Base-by-base conservation (phyloP, 805 yeast species). In the Lachancea sp. region DNA sequence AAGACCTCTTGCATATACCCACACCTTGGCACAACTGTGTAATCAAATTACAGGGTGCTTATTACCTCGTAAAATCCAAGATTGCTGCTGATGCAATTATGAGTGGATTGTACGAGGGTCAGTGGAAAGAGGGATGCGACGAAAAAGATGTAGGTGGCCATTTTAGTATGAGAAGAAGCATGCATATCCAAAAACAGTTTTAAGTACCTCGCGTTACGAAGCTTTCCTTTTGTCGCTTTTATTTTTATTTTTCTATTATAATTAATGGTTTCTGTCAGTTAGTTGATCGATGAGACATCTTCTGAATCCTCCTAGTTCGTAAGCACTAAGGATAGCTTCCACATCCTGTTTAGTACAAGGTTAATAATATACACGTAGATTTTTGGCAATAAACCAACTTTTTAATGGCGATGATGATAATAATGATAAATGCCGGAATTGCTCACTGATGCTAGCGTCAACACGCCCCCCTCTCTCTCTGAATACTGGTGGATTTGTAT, bases 21-120 rank as follows among this genome's bases (percentile, higher is more conserved):
- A 77, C 82, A 0, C 82, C 83, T 34, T 77, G 82, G 82, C 83
- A 77, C 56, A 77, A 77, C 48, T 63, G 75, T 38, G 68, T 77
- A 11, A 71, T 73, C 19, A 61, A 63, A 37, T 55, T 71, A 40
- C 66, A 64, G 34, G 69, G 67, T 23, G 56, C 56, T 25, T 57
- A 42, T 41, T 64, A 52, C 42, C 55, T 69, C 46, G 62, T 69
- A 4, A 67, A 64, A 43, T 57, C 70, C 3, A 59, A 55, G 34
- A 54, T 61, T 12, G 61, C 68, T 17, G 50, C 47, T 24, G 63
- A 67, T 38, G 71, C 72, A 1, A 48, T 67, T 13, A 54, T 51
- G 4, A 48, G 50, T 12, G 71, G 69, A 5, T 44, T 40, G 19
- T 67, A 56, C 43, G 44, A 45, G 16, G 71, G 69, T 28, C 52